Evolutionary conservation across 257 asterid genomes (phyloP).

Genomic region (Solanum chmielewskii): DNA sequence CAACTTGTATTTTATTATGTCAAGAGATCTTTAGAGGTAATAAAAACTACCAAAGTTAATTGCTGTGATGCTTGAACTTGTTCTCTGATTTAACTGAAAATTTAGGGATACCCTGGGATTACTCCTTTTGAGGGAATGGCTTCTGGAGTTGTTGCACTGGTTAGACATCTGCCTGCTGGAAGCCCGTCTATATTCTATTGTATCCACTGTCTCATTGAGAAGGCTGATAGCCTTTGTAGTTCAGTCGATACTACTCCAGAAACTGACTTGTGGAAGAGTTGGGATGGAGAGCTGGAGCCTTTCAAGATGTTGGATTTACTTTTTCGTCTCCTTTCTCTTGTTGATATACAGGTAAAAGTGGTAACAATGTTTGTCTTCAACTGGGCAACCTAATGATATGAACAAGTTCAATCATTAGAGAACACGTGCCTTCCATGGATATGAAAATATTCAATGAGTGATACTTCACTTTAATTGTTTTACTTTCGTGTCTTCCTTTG

Average conservation of each 20-base stretch:
- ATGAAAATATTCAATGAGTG: neutral
- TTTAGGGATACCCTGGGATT: conserved; percentile 65
- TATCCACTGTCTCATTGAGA: conserved; percentile 53
- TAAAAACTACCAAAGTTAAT: conserved; percentile 2
- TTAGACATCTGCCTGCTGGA: conserved; percentile 94
- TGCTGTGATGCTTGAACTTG: conserved; percentile 1
- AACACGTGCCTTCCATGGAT: neutral
- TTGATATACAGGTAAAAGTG: conserved; percentile 70
- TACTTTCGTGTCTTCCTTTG: neutral
- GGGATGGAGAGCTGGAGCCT: conserved; percentile 66
- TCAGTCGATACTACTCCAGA: conserved; percentile 16
- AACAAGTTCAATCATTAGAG: neutral
- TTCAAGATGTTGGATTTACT: conserved; percentile 66
- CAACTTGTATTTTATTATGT: conserved; percentile 82
- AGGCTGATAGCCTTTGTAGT: conserved; percentile 44
- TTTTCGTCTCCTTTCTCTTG: conserved; percentile 55
- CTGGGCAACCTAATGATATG: neutral
- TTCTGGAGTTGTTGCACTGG: conserved; percentile 83
- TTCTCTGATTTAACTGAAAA: conserved; percentile 8
- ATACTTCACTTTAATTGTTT: neutral
- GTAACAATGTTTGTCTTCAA: neutral
- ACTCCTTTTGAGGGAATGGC: conserved; percentile 92
- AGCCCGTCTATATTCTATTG: conserved; percentile 71
- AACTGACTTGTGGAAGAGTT: conserved; percentile 39
- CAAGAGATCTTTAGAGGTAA: conserved; percentile 79